Conservation (phyloP, 306 rosid genomes). For the Cicer cuneatum region DNA sequence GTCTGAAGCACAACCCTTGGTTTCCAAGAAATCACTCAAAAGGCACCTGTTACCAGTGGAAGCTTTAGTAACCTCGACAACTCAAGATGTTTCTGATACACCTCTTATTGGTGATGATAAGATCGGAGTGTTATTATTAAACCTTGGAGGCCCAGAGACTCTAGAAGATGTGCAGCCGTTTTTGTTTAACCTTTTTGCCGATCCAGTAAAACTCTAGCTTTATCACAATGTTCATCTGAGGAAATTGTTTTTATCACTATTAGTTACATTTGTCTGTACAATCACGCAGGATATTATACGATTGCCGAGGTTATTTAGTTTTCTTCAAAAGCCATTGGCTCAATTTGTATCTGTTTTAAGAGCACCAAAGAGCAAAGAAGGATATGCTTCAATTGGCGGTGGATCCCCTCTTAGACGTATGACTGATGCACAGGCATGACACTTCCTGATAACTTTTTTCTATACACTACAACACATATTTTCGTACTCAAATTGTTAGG, state of each 20-base stretch:
- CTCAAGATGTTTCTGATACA: constrained; percentile 53
- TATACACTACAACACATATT: constrained; percentile 21
- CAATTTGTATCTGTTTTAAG: constrained; percentile 80
- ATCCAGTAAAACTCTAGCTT: constrained; percentile 68
- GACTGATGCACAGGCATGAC: constrained; percentile 88
- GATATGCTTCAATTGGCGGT: constrained; percentile 97
- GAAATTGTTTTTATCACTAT: background rate
- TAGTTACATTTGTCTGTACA: constrained; percentile 17
- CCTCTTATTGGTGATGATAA: constrained; percentile 70
- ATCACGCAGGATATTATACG: constrained; percentile 84
- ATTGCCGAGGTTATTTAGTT: constrained; percentile 82
- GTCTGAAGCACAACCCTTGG: constrained; percentile 56
- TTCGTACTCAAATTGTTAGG: constrained; percentile 31
- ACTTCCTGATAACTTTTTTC: constrained; percentile 24
- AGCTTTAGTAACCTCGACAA: constrained; percentile 66
- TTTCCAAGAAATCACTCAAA: constrained; percentile 59
- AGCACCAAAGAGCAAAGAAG: constrained; percentile 97
- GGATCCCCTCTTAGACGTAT: constrained; percentile 94
- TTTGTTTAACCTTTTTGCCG: constrained; percentile 95
- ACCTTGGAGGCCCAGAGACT: constrained; percentile 98
- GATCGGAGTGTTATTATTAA: constrained; percentile 85
- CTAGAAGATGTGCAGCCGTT: constrained; percentile 97
- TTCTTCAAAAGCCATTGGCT: constrained; percentile 96
- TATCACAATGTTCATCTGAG: constrained; percentile 15
- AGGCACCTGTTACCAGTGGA: constrained; percentile 63